Base-by-base conservation (phyloP, 345 rosid species). In the Arabidopsis suecica region DNA sequence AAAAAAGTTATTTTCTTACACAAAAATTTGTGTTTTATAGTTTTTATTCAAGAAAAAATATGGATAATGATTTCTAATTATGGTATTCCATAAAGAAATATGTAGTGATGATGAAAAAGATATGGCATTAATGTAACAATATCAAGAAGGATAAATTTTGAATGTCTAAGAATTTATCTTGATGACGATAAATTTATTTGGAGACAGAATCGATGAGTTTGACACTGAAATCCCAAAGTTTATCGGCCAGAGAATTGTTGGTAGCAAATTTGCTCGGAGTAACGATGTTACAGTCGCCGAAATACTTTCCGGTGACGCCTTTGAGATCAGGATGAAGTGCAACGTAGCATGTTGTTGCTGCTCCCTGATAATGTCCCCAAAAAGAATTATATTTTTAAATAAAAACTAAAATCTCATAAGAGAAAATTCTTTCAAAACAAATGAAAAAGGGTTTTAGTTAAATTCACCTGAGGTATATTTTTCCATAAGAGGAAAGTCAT, bases 301-400 rank as follows among this genome's bases (percentile, higher is more conserved):
- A 92, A 78, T 94, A 94, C 40, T 90, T 90, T 12, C 97, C 96
- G 1, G 79, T 85, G 13, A 84, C 92, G 0, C 88, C 92, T 82
- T 81, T 82, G 68, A 94, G 20, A 4, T 41, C 75, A 14, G 93
- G 97, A 78, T 92, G 96, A 7, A 92, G 89, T 3, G 97, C 97
- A 0, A 80, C 93, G 69, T 90, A 90, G 84, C 97, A 94, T 28
- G 93, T 86, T 25, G 99, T 92, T 28, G 96, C 96, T 41, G 99
- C 99, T 58, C 99, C 98, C 96, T 94, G 23, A n/a, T 14, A 53
- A 70, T 30, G 85, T 86, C 65, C 91, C 91, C 84, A 85, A 32
- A 32, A 6, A 48, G 4, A 70, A 44, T 40, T 37, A 2, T 20
- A 34, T 5, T 5, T 25, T 4, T 28, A 28, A 7, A 25, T 3